These are phyloP conservation scores for Chenopodium formosanum DNA, from an alignment of 148 eudicot species.

Conservation along the genomic window DNA sequence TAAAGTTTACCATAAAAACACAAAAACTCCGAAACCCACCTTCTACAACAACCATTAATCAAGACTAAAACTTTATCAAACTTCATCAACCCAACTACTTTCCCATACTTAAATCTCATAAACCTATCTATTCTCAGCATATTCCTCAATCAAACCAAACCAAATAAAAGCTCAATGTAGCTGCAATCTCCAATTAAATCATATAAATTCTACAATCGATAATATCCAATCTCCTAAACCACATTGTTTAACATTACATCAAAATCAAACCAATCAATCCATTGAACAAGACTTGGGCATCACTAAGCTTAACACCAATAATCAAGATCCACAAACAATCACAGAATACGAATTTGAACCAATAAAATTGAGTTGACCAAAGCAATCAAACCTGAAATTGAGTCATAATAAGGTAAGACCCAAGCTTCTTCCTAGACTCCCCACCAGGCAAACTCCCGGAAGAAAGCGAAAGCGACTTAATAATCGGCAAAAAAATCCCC, in stretches of 20 bases:
- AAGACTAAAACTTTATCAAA: neutral
- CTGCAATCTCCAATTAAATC: neutral
- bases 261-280: neutral
- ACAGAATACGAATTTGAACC: neutral
- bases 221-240: neutral
- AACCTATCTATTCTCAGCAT: neutral
- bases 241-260: neutral
- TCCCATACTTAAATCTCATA: neutral
- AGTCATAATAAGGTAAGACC: slow-evolving; percentile 69
- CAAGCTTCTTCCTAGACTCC: slow-evolving; percentile 55
- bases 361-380: too few species aligned
- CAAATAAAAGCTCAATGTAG: neutral
- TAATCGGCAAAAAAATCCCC: slow-evolving; percentile 85
- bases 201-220: neutral
- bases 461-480: slow-evolving; percentile 74
- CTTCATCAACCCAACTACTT: neutral
- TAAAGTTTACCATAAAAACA: neutral
- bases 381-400: slow-evolving; percentile 71
- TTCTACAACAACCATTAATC: neutral
- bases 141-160: neutral
- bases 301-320: neutral
- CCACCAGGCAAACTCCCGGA: slow-evolving; percentile 67
- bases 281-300: neutral
- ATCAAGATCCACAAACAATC: neutral
- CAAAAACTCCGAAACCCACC: neutral